Evolutionary conservation across 225 moss, liverwort and hornwort genomes (phyloP).

Genomic region (Pleurozium schreberi): DNA sequence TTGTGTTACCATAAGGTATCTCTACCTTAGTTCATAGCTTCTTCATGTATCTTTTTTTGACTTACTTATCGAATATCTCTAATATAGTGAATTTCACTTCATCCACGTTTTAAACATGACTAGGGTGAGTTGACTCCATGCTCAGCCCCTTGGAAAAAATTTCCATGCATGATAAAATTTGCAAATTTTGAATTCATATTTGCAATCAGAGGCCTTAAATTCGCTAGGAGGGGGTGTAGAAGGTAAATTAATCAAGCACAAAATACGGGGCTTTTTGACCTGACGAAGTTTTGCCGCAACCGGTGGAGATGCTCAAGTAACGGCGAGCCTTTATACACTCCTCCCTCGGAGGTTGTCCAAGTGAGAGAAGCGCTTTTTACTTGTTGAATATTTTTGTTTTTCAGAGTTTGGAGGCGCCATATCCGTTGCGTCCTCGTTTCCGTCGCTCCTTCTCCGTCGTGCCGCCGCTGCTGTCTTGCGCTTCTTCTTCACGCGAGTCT

Average conservation of each 20-base stretch:
- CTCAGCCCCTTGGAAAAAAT: too few relatives aligned
- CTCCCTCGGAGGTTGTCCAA: neutral
- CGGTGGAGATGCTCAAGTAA: neutral
- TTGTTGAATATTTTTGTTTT: neutral
- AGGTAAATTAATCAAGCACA: too few relatives aligned
- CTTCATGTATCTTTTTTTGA: too few relatives aligned
- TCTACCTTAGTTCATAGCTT: neutral
- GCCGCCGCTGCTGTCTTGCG: neutral
- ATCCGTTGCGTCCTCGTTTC: neutral
- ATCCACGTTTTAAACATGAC: too few relatives aligned
- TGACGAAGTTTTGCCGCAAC: neutral
- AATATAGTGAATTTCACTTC: neutral
- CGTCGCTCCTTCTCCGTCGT: neutral
- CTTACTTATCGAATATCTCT: neutral
- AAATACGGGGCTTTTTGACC: neutral
- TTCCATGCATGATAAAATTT: too few relatives aligned
- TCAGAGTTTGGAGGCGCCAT: neutral
- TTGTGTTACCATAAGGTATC: too few relatives aligned
- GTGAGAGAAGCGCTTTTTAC: neutral
- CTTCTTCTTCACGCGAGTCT: neutral
- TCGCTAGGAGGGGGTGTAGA: too few relatives aligned
- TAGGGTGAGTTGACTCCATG: too few relatives aligned
- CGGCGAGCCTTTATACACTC: neutral
- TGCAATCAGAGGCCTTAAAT: too few relatives aligned
- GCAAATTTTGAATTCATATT: too few relatives aligned